These are phyloP conservation scores for Beauveria brongniartii DNA, from an alignment of 2,329 filamentous ascomycete genomes.

Conservation along the genomic window DNA sequence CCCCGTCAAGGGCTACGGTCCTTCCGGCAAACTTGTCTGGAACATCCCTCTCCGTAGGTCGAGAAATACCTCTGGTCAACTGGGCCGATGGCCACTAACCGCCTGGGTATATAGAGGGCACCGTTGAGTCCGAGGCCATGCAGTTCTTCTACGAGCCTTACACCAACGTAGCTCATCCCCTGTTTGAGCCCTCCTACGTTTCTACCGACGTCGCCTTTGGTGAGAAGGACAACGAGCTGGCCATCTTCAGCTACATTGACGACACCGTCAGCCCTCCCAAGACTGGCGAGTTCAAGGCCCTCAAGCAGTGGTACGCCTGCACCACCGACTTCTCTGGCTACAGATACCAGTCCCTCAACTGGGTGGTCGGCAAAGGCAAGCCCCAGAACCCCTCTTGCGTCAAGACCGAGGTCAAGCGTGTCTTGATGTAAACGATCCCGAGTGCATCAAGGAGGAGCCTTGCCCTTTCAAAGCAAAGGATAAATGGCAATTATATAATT, in stretches of 20 bases:
- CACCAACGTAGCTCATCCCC: constrained; percentile 9
- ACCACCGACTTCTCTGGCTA: constrained; percentile 7
- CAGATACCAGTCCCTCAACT: constrained; percentile 7
- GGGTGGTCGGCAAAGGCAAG: constrained; percentile 8
- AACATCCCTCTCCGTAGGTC: constrained; percentile 6
- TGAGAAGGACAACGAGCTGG: background rate
- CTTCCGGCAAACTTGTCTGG: constrained; percentile 8
- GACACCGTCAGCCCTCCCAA: constrained; percentile 9
- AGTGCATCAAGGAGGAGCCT: background rate
- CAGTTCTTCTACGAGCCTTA: constrained; percentile 4
- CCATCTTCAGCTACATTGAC: constrained; percentile 9
- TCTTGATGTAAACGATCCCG: background rate
- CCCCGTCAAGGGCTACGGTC: background rate
- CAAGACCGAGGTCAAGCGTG: constrained; percentile 11
- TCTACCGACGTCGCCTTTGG: background rate
- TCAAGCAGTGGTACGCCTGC: constrained; percentile 11
- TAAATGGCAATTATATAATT: background rate
- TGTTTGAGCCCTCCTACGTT: constrained; percentile 4
- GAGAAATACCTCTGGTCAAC: too few relatives aligned
- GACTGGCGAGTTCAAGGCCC: background rate
- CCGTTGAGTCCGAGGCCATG: background rate
- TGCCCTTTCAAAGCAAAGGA: background rate
- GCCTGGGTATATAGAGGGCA: background rate
- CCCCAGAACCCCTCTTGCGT: constrained; percentile 10
- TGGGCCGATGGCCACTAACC: background rate